These are phyloP conservation scores for Przewalskia tangutica DNA, from an alignment of 257 asterid genomes.

Conservation along the genomic window DNA sequence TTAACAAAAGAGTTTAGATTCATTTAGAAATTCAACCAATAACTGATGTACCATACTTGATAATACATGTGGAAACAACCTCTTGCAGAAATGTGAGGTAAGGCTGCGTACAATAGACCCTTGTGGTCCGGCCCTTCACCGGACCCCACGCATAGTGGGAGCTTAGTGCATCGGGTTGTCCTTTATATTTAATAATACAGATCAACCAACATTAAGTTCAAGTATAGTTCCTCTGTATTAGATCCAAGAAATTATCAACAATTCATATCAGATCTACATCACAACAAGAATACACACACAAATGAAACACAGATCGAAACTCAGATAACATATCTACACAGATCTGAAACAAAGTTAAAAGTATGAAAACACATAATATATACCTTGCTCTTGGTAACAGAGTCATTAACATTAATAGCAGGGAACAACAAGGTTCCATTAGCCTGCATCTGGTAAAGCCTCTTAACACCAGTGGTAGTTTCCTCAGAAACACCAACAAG, in stretches of 20 bases:
- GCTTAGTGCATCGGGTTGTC: too few relatives aligned
- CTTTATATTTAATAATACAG: not conserved
- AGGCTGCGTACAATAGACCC: too few relatives aligned
- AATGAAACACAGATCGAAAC: not conserved
- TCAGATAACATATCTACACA: not conserved
- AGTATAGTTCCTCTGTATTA: not conserved
- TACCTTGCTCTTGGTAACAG: conserved; percentile 97
- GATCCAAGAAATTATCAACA: not conserved
- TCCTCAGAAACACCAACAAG: conserved; percentile 89
- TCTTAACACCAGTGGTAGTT: conserved; percentile 90
- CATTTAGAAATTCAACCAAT: not conserved
- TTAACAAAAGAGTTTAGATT: not conserved
- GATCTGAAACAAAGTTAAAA: not conserved
- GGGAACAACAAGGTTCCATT: conserved; percentile 70
- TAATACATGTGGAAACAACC: too few relatives aligned
- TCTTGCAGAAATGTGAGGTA: too few relatives aligned
- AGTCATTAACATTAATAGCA: conserved; percentile 76
- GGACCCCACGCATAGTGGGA: too few relatives aligned
- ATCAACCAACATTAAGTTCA: not conserved
- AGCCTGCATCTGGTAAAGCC: conserved; percentile 84
- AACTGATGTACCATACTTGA: not conserved
- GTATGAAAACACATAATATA: not conserved
- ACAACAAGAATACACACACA: not conserved
- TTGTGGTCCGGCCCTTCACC: too few relatives aligned
- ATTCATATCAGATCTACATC: conserved; percentile 1